Evolutionary conservation across 306 rosid genomes (phyloP), one percentile per base, ranked within the genome.

Genomic region (Luffa aegyptiaca): DNA sequence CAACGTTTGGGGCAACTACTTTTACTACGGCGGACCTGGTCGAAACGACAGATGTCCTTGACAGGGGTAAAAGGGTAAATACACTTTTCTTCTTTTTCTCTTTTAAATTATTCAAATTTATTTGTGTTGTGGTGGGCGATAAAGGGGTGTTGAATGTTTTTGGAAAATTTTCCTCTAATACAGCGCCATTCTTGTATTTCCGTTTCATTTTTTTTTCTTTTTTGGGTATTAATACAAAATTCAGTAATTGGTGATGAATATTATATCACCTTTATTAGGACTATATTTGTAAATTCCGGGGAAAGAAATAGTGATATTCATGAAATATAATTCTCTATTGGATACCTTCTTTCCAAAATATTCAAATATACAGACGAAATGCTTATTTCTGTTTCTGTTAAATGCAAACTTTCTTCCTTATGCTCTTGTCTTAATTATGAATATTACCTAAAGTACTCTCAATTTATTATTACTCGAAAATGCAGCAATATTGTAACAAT

Each of bases 1-100:
- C 72, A 2, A 21, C 16, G 66, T 65, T 12, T 79, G 82, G 82
- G 82, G 82, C 5, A 65, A 65, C 35, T 79, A 79, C 58, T 79
- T 79, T 36, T 79, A 79, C 76, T 79, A 66, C 16, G 82, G 82
- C 6, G 82, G 82, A 66, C 82, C 82, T 5, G 82, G 82, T 18
- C 75, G 82, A 66, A 79, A 37, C 36, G 31, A 45, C 35, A n/a
- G 51, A 2, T 79, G 82, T 53, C 66, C 76, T 8, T 79, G 45
- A 63, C 5, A 12, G 42, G 78, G 41, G 0, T 31, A n/a, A 10
- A 51, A 48, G 26, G 78, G 78, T 7, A 76, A 56, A 76, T 55
- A 41, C 4, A 18, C 10, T 20, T 12, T 41, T 76, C 10, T 10
- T 52, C 18, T 75, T 1, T 3, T 8, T 6, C 10, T 8, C 3